A percentile compares a stretch with the other conserved stretches of the same genome.
phyloP scores from a whole-genome alignment of 352 stramenopile species.

The Poterioochromonas sp. region DNA sequence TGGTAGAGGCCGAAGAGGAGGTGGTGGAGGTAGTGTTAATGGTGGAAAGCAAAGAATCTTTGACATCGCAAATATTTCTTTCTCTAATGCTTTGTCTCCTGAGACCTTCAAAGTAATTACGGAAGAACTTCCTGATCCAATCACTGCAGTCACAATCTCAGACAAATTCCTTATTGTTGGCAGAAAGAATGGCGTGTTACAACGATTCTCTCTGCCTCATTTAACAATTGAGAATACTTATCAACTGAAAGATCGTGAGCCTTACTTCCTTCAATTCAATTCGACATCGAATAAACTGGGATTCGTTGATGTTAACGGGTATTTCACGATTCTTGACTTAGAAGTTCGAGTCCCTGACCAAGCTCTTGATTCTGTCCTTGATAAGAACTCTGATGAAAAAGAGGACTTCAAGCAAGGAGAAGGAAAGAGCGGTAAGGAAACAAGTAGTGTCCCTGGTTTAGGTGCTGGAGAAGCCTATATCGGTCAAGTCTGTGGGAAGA shows the following conservation, averaged over 20 bases:
- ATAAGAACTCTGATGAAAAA: not conserved
- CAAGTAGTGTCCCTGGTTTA: not conserved
- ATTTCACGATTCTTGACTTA: conserved; percentile 73
- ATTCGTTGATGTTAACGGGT: conserved; percentile 74
- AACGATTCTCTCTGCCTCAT: conserved; percentile 77
- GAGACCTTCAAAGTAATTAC: conserved; percentile 11
- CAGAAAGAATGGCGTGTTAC: conserved; percentile 56
- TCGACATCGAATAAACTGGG: conserved; percentile 69
- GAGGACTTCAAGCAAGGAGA: conserved; percentile 22
- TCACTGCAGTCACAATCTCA: conserved; percentile 1
- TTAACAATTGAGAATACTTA: conserved; percentile 80
- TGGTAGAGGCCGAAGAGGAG: not conserved
- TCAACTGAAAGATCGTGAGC: conserved; percentile 43
- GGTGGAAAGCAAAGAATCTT: not conserved
- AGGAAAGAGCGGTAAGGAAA: not conserved
- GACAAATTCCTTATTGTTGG: conserved; percentile 25
- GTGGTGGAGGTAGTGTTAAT: not conserved
- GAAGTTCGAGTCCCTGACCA: conserved; percentile 25
- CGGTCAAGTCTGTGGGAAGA: not conserved
- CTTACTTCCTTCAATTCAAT: conserved; percentile 70
- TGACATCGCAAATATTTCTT: not conserved
- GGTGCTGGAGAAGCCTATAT: not conserved
- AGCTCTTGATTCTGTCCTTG: not conserved
- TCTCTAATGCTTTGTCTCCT: not conserved
- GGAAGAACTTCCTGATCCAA: not conserved